A percentile compares a stretch with the other conserved stretches of the same genome.
Conservation (phyloP, 768 basidiomycete species). For the Amanita rubescens region DNA sequence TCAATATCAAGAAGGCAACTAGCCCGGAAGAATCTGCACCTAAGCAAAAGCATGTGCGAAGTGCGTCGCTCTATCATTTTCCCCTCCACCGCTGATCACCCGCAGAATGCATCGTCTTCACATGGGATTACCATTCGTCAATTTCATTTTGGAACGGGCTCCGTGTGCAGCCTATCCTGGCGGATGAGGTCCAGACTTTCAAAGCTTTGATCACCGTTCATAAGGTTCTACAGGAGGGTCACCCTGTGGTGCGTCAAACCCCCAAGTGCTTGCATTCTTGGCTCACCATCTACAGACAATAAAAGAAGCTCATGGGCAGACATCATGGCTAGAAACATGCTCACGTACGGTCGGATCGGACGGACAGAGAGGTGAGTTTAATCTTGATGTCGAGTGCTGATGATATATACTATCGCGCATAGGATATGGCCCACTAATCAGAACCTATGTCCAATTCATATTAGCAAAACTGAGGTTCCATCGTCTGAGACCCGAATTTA, state of each 20-base stretch:
- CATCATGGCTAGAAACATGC: slow-evolving; percentile 97
- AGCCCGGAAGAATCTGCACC: slow-evolving; percentile 93
- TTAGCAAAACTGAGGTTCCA: slow-evolving; percentile 95
- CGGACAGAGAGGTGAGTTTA: slow-evolving; percentile 59
- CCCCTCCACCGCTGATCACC: slow-evolving; percentile 10
- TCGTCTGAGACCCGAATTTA: slow-evolving; percentile 92
- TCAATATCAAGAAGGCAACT: slow-evolving; percentile 98
- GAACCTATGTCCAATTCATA: slow-evolving; percentile 93
- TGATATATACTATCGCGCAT: slow-evolving; percentile 7
- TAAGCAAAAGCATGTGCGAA: slow-evolving; percentile 99
- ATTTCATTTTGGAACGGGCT: slow-evolving; percentile 97
- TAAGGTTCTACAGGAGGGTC: slow-evolving; percentile 96
- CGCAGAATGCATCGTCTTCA: slow-evolving; percentile 95
- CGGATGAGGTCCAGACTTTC: slow-evolving; percentile 98
- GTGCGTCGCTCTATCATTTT: slow-evolving; percentile 40
- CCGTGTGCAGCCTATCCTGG: slow-evolving; percentile 91
- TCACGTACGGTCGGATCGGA: slow-evolving; percentile 79
- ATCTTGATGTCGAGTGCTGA: neutral
- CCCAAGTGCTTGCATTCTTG: neutral
- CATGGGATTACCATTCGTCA: slow-evolving; percentile 98
- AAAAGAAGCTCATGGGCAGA: slow-evolving; percentile 95
- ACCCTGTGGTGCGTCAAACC: slow-evolving; percentile 62
- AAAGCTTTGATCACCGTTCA: slow-evolving; percentile 97
- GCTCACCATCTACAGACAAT: slow-evolving; percentile 55
- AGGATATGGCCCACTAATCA: slow-evolving; percentile 93